phyloP scores from a whole-genome alignment of 352 stramenopile species.

The Phytopythium oedochilum region DNA sequence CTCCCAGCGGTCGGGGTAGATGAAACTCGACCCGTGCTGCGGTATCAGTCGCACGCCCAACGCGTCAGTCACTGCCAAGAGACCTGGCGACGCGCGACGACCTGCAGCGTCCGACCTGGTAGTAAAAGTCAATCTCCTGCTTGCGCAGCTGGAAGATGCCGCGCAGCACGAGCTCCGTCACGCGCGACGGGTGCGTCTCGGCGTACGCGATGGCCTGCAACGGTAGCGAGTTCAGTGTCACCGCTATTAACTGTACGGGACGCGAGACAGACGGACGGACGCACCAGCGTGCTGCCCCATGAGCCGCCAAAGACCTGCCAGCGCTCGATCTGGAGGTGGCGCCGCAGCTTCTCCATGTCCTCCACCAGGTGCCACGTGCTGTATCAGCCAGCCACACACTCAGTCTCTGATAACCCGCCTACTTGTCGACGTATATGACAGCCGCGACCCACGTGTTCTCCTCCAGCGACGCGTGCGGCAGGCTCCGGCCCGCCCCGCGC shows the following conservation, averaged over 20 bases:
- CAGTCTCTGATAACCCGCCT: neutral
- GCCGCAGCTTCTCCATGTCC: conserved; percentile 91
- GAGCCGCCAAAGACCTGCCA: conserved; percentile 94
- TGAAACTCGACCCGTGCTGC: conserved; percentile 77
- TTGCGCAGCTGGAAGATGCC: conserved; percentile 92
- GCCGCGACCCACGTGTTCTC: conserved; percentile 73
- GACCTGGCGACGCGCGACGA: too few species aligned
- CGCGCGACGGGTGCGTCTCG: conserved; percentile 72
- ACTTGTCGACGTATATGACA: neutral
- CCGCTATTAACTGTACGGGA: too few species aligned
- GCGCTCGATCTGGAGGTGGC: conserved; percentile 81
- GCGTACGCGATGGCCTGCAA: conserved; percentile 89
- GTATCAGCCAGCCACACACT: neutral
- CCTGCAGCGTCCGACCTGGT: conserved; percentile 46
- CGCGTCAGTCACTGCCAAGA: too few species aligned
- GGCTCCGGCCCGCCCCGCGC: conserved; percentile 86
- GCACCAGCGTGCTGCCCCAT: conserved; percentile 91
- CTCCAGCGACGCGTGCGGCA: conserved; percentile 79
- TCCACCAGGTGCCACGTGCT: conserved; percentile 88
- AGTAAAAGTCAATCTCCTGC: conserved; percentile 93
- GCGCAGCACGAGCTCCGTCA: conserved; percentile 88
- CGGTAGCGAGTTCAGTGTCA: too few species aligned
- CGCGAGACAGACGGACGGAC: too few species aligned
- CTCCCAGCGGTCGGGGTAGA: conserved; percentile 91
- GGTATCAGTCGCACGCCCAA: too few species aligned